Evolutionary conservation across 2,329 filamentous ascomycete genomes (phyloP), one percentile per base, ranked within the genome.

Genomic region (Colletotrichum orbiculare): DNA sequence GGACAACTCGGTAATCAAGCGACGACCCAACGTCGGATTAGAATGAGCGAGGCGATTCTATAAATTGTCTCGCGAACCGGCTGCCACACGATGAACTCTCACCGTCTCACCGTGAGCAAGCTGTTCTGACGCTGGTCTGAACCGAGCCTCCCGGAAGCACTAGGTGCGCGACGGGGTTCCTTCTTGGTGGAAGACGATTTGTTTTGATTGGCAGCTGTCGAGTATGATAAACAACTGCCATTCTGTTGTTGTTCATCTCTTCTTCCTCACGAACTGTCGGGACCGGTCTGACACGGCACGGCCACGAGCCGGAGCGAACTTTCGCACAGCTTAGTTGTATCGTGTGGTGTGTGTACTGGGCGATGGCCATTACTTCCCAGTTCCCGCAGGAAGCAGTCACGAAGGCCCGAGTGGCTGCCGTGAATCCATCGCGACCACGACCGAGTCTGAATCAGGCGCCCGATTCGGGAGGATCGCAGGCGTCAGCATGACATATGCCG

Each of bases 61-160:
- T 56, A 54, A 56, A 62, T 56, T 57, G 52, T 53, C 48, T n/a
- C 38, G 55, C 17, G 58, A 25, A 48, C 47, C 47, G 52, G 52
- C 63, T 53, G 58, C 42, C 58, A 48, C 37, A 57, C 46, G 47
- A 63, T 43, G 47, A 49, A 56, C 52, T 56, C 63, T 53, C 52
- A 54, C 52, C 52, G 52, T 33, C 52, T 49, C 34, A 46, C 50
- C 47, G 41, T 52, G 9, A 17, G 53, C 52, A 52, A 42, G 46
- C 53, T 56, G 52, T 60, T 54, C 56, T 25, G 25, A 25, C 37
- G 13, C 34, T 48, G 15, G 35, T 42, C 17, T 39, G 25, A 25
- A 25, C 25, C 25, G 25, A 25, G 25, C 25, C 25, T 25, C 25
- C 25, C 25, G 4, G 25, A 25, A 25, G 25, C 25, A 25, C 25